Conservation (phyloP, 1,284 basidiomycete species). For the Boletus sp. region DNA sequence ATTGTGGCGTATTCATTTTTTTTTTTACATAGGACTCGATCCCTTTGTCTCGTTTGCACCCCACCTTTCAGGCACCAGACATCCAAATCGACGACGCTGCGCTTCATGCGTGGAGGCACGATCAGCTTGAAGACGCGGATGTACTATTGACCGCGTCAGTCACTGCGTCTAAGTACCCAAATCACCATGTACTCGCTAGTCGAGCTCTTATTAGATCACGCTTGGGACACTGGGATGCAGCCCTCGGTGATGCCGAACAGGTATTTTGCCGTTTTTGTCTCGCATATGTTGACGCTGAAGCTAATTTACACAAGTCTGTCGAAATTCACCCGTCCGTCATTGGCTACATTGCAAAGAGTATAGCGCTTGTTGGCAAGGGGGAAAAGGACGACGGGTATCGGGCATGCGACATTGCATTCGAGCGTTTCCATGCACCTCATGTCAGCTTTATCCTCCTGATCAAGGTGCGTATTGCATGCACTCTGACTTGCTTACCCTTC, state of each 20-base stretch:
- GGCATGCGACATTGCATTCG: background rate
- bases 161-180: background rate
- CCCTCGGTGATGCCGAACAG: background rate
- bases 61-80: background rate
- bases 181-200: background rate
- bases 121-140: background rate
- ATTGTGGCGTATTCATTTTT: too few relatives aligned
- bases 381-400: background rate
- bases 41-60: background rate
- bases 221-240: background rate
- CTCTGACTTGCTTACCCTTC: background rate
- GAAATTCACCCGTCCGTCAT: background rate
- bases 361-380: background rate
- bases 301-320: background rate
- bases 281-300: background rate
- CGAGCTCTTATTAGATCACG: background rate
- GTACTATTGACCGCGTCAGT: background rate
- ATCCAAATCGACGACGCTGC: background rate
- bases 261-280: background rate
- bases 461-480: background rate
- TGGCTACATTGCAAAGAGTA: background rate
- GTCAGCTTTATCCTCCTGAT: background rate
- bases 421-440: background rate
- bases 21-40: background rate
- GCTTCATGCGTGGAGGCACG: background rate